Evolutionary conservation across 371 early-diverging fungal species (phyloP), one percentile per base, ranked within the genome.

Genomic region (Dichotomocladium elegans): DNA sequence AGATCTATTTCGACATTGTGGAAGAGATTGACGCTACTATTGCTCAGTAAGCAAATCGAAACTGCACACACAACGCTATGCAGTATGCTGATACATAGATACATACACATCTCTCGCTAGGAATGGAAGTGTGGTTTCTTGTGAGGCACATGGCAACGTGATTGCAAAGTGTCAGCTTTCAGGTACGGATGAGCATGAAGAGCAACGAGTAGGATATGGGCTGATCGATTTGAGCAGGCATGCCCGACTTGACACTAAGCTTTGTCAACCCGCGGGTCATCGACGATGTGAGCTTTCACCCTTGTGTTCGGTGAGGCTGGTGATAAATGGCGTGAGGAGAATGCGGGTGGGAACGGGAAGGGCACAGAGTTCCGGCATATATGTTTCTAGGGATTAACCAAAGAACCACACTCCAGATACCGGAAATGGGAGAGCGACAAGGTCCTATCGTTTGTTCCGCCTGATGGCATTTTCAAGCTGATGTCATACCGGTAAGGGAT

Each of bases 391-490:
- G 14, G 34, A 34, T 24, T 2, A 29, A 25, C 15, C 6, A 48
- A 11, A 43, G 28, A 5, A 15, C n/a, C 3, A 11, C 5, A 7
- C 25, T 43, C 11, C 11, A 74, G 81, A 60, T 70, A 76, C 61
- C 75, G 80, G 40, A 88, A 89, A 49, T 96, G 88, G 83, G 89
- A 91, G 47, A 74, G 79, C 30, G 92, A 94, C 47, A 80, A 86
- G 24, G 71, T 83, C 2, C 67, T 96, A 15, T 91, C 90, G 2
- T 96, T 95, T 80, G 84, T 95, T 3, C 97, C 97, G 14, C 97
- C 97, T 7, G 95, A 96, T 68, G 95, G 95, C 5, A 81, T 81
- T 30, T 94, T 94, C 66, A 91, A 86, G 51, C 79, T 94, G 33
- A 89, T 92, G 83, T 87, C 85, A 10, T 95, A 92, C 63, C 77